These are phyloP conservation scores for Lactarius hengduanensis DNA, from an alignment of 768 basidiomycete genomes.

Conservation along the genomic window DNA sequence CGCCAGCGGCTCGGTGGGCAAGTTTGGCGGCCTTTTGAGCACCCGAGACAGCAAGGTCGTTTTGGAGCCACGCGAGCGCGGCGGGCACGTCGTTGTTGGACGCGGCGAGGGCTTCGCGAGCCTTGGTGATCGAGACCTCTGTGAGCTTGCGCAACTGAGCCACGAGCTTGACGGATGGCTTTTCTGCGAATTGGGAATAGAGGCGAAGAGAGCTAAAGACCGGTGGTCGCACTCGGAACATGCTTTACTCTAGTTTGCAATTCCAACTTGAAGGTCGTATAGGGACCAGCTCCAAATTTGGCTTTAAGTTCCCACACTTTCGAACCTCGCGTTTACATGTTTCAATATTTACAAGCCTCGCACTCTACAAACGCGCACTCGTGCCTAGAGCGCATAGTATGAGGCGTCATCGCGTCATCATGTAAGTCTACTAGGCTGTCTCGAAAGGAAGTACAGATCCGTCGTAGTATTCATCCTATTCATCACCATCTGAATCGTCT, in stretches of 20 bases:
- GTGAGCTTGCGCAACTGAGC: slow-evolving; percentile 81
- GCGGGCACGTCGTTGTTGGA: slow-evolving; percentile 69
- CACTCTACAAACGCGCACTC: too few species aligned
- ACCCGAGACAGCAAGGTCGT: slow-evolving; percentile 68
- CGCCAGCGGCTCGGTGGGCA: slow-evolving; percentile 64
- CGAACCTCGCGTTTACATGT: too few species aligned
- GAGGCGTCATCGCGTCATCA: too few species aligned
- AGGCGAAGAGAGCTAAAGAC: slow-evolving; percentile 33
- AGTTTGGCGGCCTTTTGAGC: slow-evolving; percentile 83
- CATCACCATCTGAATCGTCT: too few species aligned
- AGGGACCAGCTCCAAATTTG: background rate
- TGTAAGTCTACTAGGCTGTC: too few species aligned
- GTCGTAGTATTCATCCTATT: too few species aligned
- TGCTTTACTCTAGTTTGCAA: slow-evolving; percentile 3
- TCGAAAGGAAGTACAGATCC: too few species aligned
- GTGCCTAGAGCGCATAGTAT: too few species aligned
- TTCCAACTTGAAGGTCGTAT: too few species aligned
- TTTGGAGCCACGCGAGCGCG: slow-evolving; percentile 79
- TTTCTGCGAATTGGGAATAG: slow-evolving; percentile 55
- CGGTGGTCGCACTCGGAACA: slow-evolving; percentile 14
- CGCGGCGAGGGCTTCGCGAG: slow-evolving; percentile 79
- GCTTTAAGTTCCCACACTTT: background rate
- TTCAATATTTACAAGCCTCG: too few species aligned
- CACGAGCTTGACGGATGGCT: slow-evolving; percentile 73
- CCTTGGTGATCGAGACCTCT: slow-evolving; percentile 82